A percentile compares a stretch with the other conserved stretches of the same genome.
phyloP scores from a whole-genome alignment of 768 basidiomycete species.

The Amanita molliuscula region DNA sequence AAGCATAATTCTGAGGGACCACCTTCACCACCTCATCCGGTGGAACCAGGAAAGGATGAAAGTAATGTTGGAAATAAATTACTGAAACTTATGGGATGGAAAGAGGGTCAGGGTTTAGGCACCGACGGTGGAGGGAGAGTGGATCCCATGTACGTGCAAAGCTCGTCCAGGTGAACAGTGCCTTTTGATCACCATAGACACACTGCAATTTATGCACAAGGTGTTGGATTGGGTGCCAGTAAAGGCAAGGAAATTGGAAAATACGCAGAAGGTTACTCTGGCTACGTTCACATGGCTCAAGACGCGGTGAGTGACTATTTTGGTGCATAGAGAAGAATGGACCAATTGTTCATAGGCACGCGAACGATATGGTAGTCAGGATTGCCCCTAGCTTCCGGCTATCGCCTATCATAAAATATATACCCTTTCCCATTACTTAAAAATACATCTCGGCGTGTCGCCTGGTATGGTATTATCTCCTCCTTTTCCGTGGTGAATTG shows the following conservation, averaged over 20 bases:
- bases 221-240: slow-evolving; percentile 87
- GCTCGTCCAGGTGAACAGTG: background rate
- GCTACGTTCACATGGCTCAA: slow-evolving; percentile 65
- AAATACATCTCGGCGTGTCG: background rate
- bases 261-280: slow-evolving; percentile 55
- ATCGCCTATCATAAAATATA: background rate
- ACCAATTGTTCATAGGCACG: slow-evolving; percentile 21
- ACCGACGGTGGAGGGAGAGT: slow-evolving; percentile 74
- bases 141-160: slow-evolving; percentile 68
- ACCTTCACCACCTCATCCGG: slow-evolving; percentile 46
- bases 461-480: background rate
- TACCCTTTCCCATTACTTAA: background rate
- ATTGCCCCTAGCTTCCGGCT: background rate
- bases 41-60: slow-evolving; percentile 71
- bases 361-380: slow-evolving; percentile 27
- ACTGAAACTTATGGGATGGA: slow-evolving; percentile 98
- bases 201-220: slow-evolving; percentile 79
- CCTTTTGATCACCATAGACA: slow-evolving; percentile 32
- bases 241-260: slow-evolving; percentile 80
- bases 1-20: slow-evolving; percentile 44
- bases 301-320: slow-evolving; percentile 41
- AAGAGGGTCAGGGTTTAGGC: slow-evolving; percentile 80
- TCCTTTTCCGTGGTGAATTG: slow-evolving; percentile 1
- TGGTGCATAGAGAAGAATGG: slow-evolving; percentile 18
- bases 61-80: slow-evolving; percentile 88